These are phyloP conservation scores for Barnettozyma siamensis DNA, from an alignment of 805 yeast species.

Conservation along the genomic window DNA sequence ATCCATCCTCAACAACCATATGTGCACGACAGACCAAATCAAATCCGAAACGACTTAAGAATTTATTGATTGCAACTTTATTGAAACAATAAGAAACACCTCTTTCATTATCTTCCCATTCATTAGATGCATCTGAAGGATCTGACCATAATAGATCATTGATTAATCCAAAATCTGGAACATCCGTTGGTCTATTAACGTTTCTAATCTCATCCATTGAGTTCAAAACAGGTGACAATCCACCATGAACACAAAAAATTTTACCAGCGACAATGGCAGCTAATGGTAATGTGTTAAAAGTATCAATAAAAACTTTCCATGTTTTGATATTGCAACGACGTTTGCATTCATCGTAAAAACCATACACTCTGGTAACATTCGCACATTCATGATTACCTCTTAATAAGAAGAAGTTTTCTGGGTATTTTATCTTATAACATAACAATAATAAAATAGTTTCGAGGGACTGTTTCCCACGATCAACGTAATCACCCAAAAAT, in stretches of 20 bases:
- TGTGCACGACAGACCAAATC: conserved; percentile 97
- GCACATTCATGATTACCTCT: conserved; percentile 99
- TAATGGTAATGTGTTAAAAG: conserved; percentile 96
- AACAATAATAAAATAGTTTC: conserved; percentile 91
- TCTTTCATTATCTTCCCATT: conserved; percentile 98
- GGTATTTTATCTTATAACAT: conserved; percentile 96
- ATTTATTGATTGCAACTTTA: conserved; percentile 94
- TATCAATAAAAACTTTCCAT: conserved; percentile 98
- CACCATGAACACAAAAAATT: conserved; percentile 99
- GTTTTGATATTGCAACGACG: conserved; percentile 96
- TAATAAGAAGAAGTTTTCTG: conserved; percentile 92
- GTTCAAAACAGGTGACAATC: conserved; percentile 93
- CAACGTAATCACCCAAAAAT: conserved; percentile 95
- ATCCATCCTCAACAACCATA: conserved; percentile 98
- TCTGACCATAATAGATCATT: conserved; percentile 98
- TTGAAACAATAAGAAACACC: conserved; percentile 98
- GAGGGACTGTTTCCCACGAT: conserved; percentile 95
- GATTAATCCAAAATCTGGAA: conserved; percentile 93
- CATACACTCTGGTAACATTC: conserved; percentile 93
- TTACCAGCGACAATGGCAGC: conserved; percentile 98
- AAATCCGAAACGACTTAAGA: conserved; percentile 94
- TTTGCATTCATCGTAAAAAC: conserved; percentile 97
- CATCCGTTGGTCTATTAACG: conserved; percentile 98
- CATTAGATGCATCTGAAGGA: conserved; percentile 96
- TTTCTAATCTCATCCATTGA: conserved; percentile 98